These are phyloP conservation scores for Globisporangium cylindrosporum DNA, from an alignment of 352 stramenopile species.

Conservation along the genomic window DNA sequence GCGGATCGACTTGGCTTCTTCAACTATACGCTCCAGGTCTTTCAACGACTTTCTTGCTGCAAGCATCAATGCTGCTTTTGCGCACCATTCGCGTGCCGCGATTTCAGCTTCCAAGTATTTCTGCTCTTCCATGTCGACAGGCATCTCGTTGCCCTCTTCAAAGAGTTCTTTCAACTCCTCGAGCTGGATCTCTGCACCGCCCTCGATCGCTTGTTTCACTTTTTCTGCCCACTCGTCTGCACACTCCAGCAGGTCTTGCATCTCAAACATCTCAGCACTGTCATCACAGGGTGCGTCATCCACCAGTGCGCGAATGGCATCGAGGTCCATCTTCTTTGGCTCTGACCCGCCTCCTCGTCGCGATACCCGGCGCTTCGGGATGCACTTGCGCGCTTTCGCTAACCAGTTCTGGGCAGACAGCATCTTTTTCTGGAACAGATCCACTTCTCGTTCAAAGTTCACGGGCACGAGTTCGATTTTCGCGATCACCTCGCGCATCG, in stretches of 20 bases:
- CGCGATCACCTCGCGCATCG: slow-evolving; percentile 76
- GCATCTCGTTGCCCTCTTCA: slow-evolving; percentile 80
- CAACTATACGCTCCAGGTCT: slow-evolving; percentile 53
- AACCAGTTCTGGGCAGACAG: slow-evolving; percentile 81
- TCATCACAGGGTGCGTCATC: slow-evolving; percentile 86
- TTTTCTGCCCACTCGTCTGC: slow-evolving; percentile 81
- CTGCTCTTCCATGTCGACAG: slow-evolving; percentile 88
- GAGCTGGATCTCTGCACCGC: slow-evolving; percentile 63
- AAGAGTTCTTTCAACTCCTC: slow-evolving; percentile 70
- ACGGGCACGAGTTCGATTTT: slow-evolving; percentile 85
- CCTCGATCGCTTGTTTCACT: slow-evolving; percentile 76
- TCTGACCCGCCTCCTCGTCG: slow-evolving; percentile 47
- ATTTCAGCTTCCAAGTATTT: slow-evolving; percentile 79
- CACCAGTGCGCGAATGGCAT: slow-evolving; percentile 76
- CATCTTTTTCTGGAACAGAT: slow-evolving; percentile 84
- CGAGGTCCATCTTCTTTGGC: slow-evolving; percentile 80
- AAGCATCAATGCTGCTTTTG: slow-evolving; percentile 48
- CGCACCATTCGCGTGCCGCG: slow-evolving; percentile 73
- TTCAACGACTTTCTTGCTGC: slow-evolving; percentile 57
- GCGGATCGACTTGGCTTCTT: slow-evolving; percentile 71
- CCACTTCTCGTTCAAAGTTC: slow-evolving; percentile 78
- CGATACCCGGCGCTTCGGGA: slow-evolving; percentile 69
- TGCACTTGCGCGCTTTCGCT: slow-evolving; percentile 83
- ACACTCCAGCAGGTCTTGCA: slow-evolving; percentile 87
- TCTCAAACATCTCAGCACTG: slow-evolving; percentile 85